A percentile compares a stretch with the other conserved stretches of the same genome.
These are phyloP conservation scores for Pulveroboletus sp. DNA, from an alignment of 768 basidiomycete species.

Conservation along the genomic window DNA sequence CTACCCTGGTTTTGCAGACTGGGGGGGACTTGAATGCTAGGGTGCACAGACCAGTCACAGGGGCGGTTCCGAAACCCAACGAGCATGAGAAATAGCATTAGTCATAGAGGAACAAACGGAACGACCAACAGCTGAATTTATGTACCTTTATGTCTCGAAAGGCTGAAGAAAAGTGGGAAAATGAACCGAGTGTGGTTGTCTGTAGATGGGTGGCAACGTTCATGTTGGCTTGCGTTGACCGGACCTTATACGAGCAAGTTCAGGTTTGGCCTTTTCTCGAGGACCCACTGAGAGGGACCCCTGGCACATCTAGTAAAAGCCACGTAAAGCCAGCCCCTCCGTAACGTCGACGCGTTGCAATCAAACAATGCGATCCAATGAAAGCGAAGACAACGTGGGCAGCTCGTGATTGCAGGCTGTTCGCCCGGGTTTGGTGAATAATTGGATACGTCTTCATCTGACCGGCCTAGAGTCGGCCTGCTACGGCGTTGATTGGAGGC, in stretches of 20 bases:
- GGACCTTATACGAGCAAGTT: slow-evolving; percentile 53
- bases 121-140: background rate
- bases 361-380: slow-evolving; percentile 2
- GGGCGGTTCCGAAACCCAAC: slow-evolving; percentile 18
- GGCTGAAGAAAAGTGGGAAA: slow-evolving; percentile 5
- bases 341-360: background rate
- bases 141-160: slow-evolving; percentile 14
- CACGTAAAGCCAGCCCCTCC: slow-evolving; percentile 16
- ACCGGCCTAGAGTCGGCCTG: slow-evolving; percentile 2
- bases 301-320: slow-evolving; percentile 19
- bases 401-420: slow-evolving; percentile 2
- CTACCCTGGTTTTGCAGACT: slow-evolving; percentile 9
- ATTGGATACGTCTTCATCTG: slow-evolving; percentile 5
- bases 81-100: slow-evolving; percentile 1
- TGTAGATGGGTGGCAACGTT: slow-evolving; percentile 40
- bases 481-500: background rate
- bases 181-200: slow-evolving; percentile 31
- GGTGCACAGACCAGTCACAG: slow-evolving; percentile 30
- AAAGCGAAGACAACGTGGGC: slow-evolving; percentile 3
- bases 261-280: slow-evolving; percentile 21
- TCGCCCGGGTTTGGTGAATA: slow-evolving; percentile 1
- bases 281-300: slow-evolving; percentile 25
- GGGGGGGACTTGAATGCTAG: slow-evolving; percentile 14
- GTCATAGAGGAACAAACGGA: slow-evolving; percentile 7
- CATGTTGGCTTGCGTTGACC: slow-evolving; percentile 48